phyloP scores from a whole-genome alignment of 805 yeast species.

The Ogataea parapolymorpha region DNA sequence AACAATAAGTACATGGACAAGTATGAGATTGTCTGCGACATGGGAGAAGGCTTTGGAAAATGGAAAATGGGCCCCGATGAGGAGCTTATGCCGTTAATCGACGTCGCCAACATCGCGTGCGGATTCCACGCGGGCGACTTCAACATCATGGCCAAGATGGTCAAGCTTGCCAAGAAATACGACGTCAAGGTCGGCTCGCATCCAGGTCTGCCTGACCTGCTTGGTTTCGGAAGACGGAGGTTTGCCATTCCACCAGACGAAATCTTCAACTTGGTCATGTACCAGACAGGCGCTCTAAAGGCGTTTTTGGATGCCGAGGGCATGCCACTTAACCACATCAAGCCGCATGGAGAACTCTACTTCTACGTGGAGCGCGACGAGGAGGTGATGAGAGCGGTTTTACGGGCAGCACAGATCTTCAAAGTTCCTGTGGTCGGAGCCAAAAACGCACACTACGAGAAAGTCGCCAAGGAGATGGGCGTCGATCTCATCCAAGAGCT shows the following conservation, averaged over 20 bases:
- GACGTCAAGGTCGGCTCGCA: constrained; percentile 38
- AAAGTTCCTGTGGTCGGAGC: constrained; percentile 38
- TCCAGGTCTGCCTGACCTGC: constrained; percentile 38
- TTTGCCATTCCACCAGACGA: constrained; percentile 37
- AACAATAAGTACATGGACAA: constrained; percentile 25
- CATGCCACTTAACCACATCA: constrained; percentile 32
- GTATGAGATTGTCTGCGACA: constrained; percentile 16
- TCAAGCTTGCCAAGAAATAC: constrained; percentile 33
- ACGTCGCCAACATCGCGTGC: constrained; percentile 40
- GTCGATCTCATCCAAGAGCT: constrained; percentile 37
- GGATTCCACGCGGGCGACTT: constrained; percentile 42
- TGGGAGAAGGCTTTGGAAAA: constrained; percentile 36
- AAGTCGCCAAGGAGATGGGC: constrained; percentile 30
- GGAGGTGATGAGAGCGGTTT: constrained; percentile 35
- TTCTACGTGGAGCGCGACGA: constrained; percentile 36
- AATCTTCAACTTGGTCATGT: constrained; percentile 34
- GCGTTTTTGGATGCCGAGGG: constrained; percentile 37
- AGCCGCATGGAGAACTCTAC: constrained; percentile 40
- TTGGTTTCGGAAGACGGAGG: constrained; percentile 40
- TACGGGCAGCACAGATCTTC: constrained; percentile 35
- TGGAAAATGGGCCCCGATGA: constrained; percentile 39
- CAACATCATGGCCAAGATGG: constrained; percentile 35
- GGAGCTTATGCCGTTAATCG: constrained; percentile 39
- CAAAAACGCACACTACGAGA: constrained; percentile 30
- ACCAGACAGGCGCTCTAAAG: constrained; percentile 39